Evolutionary conservation across 2,329 filamentous ascomycete genomes (phyloP), one percentile per base, ranked within the genome.

Genomic region (Chrysosphaeria jannelii): DNA sequence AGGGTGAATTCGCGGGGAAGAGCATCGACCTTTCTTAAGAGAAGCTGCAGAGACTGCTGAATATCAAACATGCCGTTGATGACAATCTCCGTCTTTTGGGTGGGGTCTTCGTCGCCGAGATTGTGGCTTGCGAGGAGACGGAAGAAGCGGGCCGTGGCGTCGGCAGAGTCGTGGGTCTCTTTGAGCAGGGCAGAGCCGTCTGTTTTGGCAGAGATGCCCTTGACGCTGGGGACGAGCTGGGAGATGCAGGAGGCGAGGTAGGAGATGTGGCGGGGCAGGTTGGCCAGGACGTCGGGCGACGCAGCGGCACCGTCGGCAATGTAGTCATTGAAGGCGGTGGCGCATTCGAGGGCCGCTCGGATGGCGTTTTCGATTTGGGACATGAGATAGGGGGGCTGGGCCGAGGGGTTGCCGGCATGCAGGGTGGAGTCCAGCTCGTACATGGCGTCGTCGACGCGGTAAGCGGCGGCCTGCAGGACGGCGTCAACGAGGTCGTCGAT

Each of bases 351-450:
- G 8, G 85, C 76, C 32, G 67, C 89, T 7, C 78, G 65, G 6
- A 79, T 85, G 1, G 85, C 79, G 50, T 93, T 97, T 41, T 97
- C 85, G 28, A 93, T 79, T 42, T 93, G 81, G 2, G 81, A 93
- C 23, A 97, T 54, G 8, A 97, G 79, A 39, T 88, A 93, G 2
- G 81, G 63, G 9, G 85, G 78, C 19, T 79, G 89, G 1, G 85
- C 85, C 37, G 88, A 97, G 47, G 93, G 85, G 48, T 97, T 97
- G 43, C 85, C 85, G 19, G 81, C 85, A 42, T 93, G 81, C 78
- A 93, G 93, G 11, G 72, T 72, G 11, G 85, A 93, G 44, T 97
- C 85, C 20, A 97, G 55, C 44, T 97, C 85, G 46, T 97, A 97
- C 17, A 97, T 53, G 20, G 85, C 78, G 44, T 97, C 85, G 36